phyloP scores from a whole-genome alignment of 345 rosid species.

The Mangifera indica region DNA sequence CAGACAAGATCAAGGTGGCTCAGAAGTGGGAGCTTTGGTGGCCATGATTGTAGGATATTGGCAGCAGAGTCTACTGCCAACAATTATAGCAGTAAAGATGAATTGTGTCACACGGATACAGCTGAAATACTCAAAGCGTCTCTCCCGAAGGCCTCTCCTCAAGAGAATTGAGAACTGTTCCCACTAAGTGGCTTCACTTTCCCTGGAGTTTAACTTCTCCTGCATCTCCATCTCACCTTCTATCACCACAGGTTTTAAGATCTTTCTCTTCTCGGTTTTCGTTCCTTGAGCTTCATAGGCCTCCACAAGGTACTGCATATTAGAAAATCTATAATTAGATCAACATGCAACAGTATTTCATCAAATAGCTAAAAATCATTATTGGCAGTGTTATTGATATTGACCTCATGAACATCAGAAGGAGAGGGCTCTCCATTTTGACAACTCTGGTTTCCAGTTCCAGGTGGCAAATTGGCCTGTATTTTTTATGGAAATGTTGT shows the following conservation, averaged over 20 bases:
- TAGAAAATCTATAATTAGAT: too few species aligned
- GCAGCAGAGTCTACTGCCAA: too few species aligned
- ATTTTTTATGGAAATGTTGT: too few species aligned
- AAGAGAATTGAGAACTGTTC: slow-evolving; percentile 35
- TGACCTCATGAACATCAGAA: too few species aligned
- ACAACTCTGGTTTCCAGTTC: too few species aligned
- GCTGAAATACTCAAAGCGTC: slow-evolving; percentile 33
- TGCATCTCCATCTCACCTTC: slow-evolving; percentile 15
- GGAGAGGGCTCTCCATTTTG: too few species aligned
- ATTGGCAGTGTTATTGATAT: too few species aligned
- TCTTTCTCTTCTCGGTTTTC: slow-evolving; percentile 6
- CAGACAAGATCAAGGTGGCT: slow-evolving; percentile 15
- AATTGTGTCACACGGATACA: too few species aligned
- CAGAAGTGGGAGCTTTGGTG: slow-evolving; percentile 29
- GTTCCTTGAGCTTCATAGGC: slow-evolving; percentile 15
- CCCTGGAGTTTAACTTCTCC: not conserved
- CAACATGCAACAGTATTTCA: too few species aligned
- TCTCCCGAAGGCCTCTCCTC: slow-evolving; percentile 26
- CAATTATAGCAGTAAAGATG: slow-evolving; percentile 28
- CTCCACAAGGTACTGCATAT: too few species aligned
- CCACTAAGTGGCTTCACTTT: slow-evolving; percentile 29
- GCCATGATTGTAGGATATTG: slow-evolving; percentile 33
- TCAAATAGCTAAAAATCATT: too few species aligned
- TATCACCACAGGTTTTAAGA: not conserved
- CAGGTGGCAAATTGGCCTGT: too few species aligned